Conservation (phyloP, 75 land plant species). For the Pinus albicaulis region DNA sequence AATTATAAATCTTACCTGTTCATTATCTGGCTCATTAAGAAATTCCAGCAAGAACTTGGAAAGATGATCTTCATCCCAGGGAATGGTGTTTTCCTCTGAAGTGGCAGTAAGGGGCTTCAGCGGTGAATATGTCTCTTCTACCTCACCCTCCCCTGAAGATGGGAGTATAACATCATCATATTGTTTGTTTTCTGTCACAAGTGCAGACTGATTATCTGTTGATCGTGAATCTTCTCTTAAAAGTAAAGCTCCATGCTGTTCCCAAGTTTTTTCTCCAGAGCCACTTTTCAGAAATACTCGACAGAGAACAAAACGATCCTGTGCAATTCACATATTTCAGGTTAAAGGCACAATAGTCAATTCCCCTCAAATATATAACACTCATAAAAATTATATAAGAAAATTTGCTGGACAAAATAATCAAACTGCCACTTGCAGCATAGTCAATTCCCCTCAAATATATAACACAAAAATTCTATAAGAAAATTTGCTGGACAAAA, state of each 20-base stretch:
- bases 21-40: not conserved
- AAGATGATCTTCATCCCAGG: not conserved
- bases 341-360: not conserved
- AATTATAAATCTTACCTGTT: not conserved
- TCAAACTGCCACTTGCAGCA: not conserved
- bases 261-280: not conserved
- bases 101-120: not conserved
- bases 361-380: not conserved
- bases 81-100: not conserved
- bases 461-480: not conserved
- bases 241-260: not conserved
- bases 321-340: not conserved
- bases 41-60: not conserved
- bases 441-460: not conserved
- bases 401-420: not conserved
- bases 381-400: not conserved
- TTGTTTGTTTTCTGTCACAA: not conserved
- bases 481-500: not conserved
- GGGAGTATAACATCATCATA: not conserved
- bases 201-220: not conserved
- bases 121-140: not conserved
- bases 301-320: not conserved
- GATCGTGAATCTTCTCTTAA: not conserved
- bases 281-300: conserved; percentile 2
- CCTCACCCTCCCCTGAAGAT: not conserved